Evolutionary conservation across 257 asterid genomes (phyloP), one percentile per base, ranked within the genome.

Genomic region (Salvia rosmarinus): DNA sequence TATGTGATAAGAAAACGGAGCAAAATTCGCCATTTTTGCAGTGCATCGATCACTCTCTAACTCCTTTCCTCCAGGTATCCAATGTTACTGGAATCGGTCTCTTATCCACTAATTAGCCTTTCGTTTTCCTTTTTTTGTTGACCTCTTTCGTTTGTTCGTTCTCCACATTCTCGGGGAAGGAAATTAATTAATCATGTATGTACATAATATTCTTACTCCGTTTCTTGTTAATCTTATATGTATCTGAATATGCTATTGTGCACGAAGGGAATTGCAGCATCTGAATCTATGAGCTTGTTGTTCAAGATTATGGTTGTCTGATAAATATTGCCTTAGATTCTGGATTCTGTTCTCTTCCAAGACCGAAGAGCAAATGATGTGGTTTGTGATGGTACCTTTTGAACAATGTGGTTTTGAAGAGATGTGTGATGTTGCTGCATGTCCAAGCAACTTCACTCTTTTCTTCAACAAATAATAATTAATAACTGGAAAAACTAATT

Each of bases 121-220:
- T 70, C 23, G 73, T 61, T 51, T 57, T 30, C 37, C 11, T 62
- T 52, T 64, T 74, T 66, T 9, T 17, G 12, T 55, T 64, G 39
- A 1, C 30, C 0, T n/a, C 3, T 0, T 1, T 1, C 9, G 28
- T 16, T 7, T 55, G 9, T 39, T 55, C 9, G 8, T 12, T 49
- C 34, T 37, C 23, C 74, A 58, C 47, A 8, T 52, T 44, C 20
- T 68, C 21, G 1, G 62, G 76, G 75, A 73, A 44, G 65, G 77
- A 64, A 77, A 75, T 88, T 85, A n/a, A n/a, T n/a, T n/a, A n/a
- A n/a, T n/a, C n/a, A 79, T 78, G 80, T 85, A 81, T 55, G 82
- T 82, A 81, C 65, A 77, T 57, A 68, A 69, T 64, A 56, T 70
- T 78, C 79, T 72, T 61, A 68, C 72, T 68, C 61, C 47, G 61